Evolutionary conservation across 129 eudicot genomes (phyloP).

Genomic region (Flaveria linearis): DNA sequence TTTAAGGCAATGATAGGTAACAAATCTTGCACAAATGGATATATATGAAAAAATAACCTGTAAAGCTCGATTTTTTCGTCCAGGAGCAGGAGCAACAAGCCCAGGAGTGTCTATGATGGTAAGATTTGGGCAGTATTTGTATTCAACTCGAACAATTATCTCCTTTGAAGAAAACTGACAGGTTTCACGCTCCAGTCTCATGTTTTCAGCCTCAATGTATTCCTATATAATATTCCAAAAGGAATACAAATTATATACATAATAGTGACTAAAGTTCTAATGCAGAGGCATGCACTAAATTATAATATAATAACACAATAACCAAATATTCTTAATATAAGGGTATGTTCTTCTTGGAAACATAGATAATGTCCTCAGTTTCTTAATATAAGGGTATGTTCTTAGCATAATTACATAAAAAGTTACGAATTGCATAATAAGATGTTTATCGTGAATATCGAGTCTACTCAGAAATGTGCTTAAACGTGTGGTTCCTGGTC

Average conservation of each 20-base stretch:
- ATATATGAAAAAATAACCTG: conserved; percentile 50
- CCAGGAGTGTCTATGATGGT: conserved; percentile 98
- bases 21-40: background rate
- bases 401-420: conserved; percentile 6
- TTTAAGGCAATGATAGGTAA: background rate
- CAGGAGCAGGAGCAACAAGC: conserved; percentile 97
- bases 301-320: background rate
- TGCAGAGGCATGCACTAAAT: background rate
- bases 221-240: conserved; percentile 45
- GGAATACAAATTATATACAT: background rate
- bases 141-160: conserved; percentile 83
- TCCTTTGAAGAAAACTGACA: conserved; percentile 89
- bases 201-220: conserved; percentile 96
- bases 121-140: conserved; percentile 91
- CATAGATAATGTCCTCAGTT: background rate
- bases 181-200: conserved; percentile 85
- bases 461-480: background rate
- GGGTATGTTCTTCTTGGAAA: background rate
- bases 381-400: background rate
- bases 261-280: background rate
- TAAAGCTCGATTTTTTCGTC: conserved; percentile 76
- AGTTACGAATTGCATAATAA: background rate
- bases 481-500: too few species aligned
- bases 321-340: background rate
- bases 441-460: background rate